Conservation (phyloP, 2,329 filamentous ascomycete genomes). For the Claviceps sp. region DNA sequence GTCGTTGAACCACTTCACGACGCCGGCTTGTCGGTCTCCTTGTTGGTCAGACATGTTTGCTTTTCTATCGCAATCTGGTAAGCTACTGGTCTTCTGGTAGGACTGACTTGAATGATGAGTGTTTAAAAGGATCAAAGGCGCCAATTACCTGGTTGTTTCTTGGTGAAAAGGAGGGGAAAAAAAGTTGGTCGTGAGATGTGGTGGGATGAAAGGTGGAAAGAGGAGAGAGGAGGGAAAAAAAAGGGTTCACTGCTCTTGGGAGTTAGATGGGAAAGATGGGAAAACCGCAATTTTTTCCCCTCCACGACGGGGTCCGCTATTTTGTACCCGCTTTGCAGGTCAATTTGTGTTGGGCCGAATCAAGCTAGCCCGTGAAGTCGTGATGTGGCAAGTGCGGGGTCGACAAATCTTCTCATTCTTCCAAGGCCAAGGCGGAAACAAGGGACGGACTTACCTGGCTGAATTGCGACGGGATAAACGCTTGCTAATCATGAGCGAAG, state of each 20-base stretch:
- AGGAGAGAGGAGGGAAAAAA: neutral
- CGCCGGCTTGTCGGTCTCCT: slow-evolving; percentile 6
- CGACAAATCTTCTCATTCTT: neutral
- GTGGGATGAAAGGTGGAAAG: neutral
- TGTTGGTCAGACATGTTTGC: slow-evolving; percentile 8
- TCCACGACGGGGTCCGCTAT: neutral
- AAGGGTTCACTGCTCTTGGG: neutral
- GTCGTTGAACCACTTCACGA: slow-evolving; percentile 11
- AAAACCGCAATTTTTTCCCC: neutral
- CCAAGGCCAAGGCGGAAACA: neutral
- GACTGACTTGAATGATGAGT: too few species aligned
- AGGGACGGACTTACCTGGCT: neutral
- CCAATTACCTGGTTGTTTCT: neutral
- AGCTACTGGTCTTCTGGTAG: too few species aligned
- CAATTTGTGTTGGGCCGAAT: slow-evolving; percentile 1
- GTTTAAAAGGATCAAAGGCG: neutral
- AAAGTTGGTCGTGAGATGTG: neutral
- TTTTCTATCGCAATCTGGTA: neutral
- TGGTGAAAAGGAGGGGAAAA: neutral
- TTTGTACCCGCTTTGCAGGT: slow-evolving; percentile 1
- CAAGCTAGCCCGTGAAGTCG: neutral
- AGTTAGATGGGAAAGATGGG: neutral
- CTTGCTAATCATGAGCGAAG: neutral
- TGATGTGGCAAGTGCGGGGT: slow-evolving; percentile 4
- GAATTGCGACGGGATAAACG: neutral